Evolutionary conservation across 345 rosid genomes (phyloP).

Genomic region (Alliaria petiolata): DNA sequence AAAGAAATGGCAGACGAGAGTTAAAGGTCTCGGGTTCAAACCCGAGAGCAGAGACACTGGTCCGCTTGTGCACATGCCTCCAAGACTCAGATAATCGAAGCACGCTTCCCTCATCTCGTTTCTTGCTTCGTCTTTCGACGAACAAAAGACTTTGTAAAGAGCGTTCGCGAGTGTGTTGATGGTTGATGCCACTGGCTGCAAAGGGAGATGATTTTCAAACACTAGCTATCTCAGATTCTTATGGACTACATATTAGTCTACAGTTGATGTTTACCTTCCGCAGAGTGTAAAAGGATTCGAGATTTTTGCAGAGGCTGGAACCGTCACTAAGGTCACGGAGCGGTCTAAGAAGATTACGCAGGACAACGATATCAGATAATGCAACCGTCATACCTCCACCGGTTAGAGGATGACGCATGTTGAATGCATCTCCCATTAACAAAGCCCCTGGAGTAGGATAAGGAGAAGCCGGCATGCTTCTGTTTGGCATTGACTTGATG

Average conservation of each 20-base stretch:
- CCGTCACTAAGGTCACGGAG: slow-evolving; percentile 38
- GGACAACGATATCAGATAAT: slow-evolving; percentile 46
- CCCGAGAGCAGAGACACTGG: slow-evolving; percentile 49
- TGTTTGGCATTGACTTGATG: slow-evolving; percentile 47
- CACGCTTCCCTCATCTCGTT: slow-evolving; percentile 48
- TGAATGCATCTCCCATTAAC: slow-evolving; percentile 50
- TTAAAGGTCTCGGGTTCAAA: slow-evolving; percentile 39
- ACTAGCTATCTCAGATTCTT: no score
- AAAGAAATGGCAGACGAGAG: slow-evolving; percentile 43
- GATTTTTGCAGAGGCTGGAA: slow-evolving; percentile 43
- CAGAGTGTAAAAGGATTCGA: slow-evolving; percentile 46
- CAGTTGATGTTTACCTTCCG: slow-evolving; percentile 42
- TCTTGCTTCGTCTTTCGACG: slow-evolving; percentile 44
- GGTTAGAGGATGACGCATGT: slow-evolving; percentile 53
- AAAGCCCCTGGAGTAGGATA: slow-evolving; percentile 47
- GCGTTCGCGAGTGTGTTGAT: slow-evolving; percentile 46
- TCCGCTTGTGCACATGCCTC: slow-evolving; percentile 40
- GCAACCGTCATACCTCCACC: slow-evolving; percentile 55
- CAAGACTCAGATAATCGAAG: slow-evolving; percentile 42
- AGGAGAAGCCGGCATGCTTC: slow-evolving; percentile 54
- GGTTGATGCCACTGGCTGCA: slow-evolving; percentile 49
- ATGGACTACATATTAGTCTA: no score
- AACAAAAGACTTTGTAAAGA: slow-evolving; percentile 43
- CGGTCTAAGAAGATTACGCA: slow-evolving; percentile 44
- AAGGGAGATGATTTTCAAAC: background rate